Base-by-base conservation (phyloP, 495 filamentous ascomycete species). In the Penicillium fimorum region DNA sequence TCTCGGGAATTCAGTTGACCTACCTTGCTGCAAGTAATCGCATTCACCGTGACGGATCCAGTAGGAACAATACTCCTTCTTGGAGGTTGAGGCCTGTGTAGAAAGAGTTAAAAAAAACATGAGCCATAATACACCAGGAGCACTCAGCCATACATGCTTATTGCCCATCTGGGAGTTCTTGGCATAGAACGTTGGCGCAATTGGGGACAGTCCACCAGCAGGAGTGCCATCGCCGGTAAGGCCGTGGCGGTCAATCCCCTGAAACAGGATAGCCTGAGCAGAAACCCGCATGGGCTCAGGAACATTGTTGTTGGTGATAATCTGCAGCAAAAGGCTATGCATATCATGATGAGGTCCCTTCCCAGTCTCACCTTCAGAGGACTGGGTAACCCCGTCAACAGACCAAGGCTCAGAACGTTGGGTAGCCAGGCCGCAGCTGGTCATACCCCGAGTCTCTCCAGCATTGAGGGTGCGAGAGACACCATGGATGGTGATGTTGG, bases 41-140 rank as follows among this genome's bases (percentile, higher is more conserved):
- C 92, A 96, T 49, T 87, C 83, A 32, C 91, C 91, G 44, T 85
- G 85, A 57, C 87, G 84, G 42, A 96, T 84, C 89, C 90, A 96
- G 69, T 90, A 88, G 35, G 88, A 89, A 74, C 92, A 96, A 69
- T 87, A 94, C 46, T 85, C 73, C 66, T 96, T 96, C 71, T 82
- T 79, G 5, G 52, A 13, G 35, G 57, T 60, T 11, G 60, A 48
- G 10, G 44, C 47, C 48, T 59, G 43, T 50, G 43, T 46, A 4
- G 38, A n/a, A 20, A 29, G 20, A 18, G 51, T 66, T 50, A 66
- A 24, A 24, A 66, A 24, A 24, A 33, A 51, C 25, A 25, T 43
- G 24, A 37, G n/a, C 13, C 24, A 8, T 32, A 4, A 18, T n/a
- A 22, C 15, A 25, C 5, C 10, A 22, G 24, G 38, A 2, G 15